phyloP scores from a whole-genome alignment of 306 rosid genomes.

The Cicer chorassanicum region DNA sequence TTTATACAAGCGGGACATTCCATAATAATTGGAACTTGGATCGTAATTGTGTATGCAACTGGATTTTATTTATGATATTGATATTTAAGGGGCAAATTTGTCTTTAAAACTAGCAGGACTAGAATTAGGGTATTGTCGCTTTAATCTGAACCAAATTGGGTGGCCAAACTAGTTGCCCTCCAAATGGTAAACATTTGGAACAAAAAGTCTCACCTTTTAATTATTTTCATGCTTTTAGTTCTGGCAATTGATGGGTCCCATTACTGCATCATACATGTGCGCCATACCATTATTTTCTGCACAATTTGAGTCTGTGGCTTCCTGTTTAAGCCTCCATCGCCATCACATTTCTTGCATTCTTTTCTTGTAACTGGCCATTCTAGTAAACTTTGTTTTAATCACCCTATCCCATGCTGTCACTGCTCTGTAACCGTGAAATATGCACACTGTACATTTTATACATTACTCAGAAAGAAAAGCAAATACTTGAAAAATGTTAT shows the following conservation, averaged over 20 bases:
- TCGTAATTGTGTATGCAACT: conserved; percentile 24
- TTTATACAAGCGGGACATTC: conserved; percentile 48
- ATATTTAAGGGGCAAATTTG: conserved; percentile 38
- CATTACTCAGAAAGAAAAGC: neutral
- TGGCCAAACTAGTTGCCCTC: conserved; percentile 32
- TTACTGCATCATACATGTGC: conserved; percentile 73
- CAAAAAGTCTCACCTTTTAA: conserved; percentile 41
- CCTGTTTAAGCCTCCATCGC: conserved; percentile 48
- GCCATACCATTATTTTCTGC: conserved; percentile 51
- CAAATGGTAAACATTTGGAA: conserved; percentile 39
- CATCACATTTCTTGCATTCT: conserved; percentile 41
- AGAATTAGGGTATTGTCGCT: conserved; percentile 43
- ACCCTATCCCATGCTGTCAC: conserved; percentile 27
- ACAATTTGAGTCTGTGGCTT: conserved; percentile 50
- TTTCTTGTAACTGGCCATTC: conserved; percentile 43
- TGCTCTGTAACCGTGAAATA: neutral
- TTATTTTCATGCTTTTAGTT: conserved; percentile 46
- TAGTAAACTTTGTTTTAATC: conserved; percentile 13
- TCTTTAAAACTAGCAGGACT: conserved; percentile 11
- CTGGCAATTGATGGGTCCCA: conserved; percentile 63
- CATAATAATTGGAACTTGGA: conserved; percentile 42
- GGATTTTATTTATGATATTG: neutral
- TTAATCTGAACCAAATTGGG: conserved; percentile 37
- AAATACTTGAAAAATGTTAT: conserved; percentile 6
- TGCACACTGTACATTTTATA: conserved; percentile 8